Evolutionary conservation across 2,329 filamentous ascomycete species (phyloP).

Genomic region (Penicillium sp.): DNA sequence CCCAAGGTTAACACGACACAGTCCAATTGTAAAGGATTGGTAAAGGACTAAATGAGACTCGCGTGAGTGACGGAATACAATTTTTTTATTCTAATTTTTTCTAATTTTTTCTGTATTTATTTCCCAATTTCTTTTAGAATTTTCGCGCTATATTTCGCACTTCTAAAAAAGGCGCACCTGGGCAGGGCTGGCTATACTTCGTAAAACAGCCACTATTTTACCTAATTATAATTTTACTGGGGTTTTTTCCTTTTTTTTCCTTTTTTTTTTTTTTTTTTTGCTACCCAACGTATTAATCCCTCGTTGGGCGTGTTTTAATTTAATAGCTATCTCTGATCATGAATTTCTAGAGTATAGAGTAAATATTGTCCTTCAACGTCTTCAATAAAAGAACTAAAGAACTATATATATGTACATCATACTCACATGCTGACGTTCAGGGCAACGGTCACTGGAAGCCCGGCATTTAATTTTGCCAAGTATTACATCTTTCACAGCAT

Average conservation of each 20-base stretch:
- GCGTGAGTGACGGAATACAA: neutral
- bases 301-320: neutral
- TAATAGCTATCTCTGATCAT: neutral
- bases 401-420: neutral
- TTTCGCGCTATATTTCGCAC: neutral
- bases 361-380: neutral
- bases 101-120: neutral
- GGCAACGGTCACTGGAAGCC: conserved; percentile 11
- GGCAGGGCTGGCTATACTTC: conserved; percentile 19
- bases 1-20: conserved; percentile 14
- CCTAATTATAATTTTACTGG: conserved; percentile 14
- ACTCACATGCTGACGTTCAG: conserved; percentile 23
- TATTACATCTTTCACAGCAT: conserved; percentile 1
- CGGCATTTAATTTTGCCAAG: conserved; percentile 10
- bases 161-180: neutral
- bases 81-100: neutral
- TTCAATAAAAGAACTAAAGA: neutral
- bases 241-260: neutral
- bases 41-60: conserved; percentile 7
- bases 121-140: neutral
- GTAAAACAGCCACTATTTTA: conserved; percentile 18
- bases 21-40: conserved; percentile 17
- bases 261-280: neutral
- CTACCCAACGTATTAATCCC: conserved; percentile 4
- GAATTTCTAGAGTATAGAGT: neutral